Base-by-base conservation (phyloP, 2,329 filamentous ascomycete genomes). In the Ilyonectria robusta region DNA sequence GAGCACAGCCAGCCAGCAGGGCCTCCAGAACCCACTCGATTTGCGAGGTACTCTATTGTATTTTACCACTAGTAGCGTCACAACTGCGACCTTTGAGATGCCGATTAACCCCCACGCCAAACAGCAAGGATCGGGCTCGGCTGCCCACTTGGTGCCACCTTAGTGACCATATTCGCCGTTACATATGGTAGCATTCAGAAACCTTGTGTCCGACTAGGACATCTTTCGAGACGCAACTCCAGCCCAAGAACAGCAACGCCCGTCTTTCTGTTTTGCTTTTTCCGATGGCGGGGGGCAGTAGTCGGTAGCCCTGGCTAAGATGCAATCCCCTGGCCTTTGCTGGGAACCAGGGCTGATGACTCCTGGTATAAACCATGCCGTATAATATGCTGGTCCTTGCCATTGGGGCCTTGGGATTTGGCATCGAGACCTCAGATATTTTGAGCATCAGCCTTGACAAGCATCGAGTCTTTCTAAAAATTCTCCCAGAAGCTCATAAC, bases 221-320 rank as follows among this genome's bases (percentile, higher is more conserved):
- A 51, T 46, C 48, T 59, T 61, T 58, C 56, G 17, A 59, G 60
- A 50, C 47, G 51, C 55, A 60, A 58, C 51, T 51, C 42, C 58
- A 58, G 54, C 57, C 61, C 56, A 60, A 54, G 57, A 64, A 51
- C 53, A 46, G 50, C 58, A 62, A 65, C 67, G 57, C 65, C 31
- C 55, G 59, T 54, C 60, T 53, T 56, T 53, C 29, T 10, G 37
- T 33, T 62, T 70, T 74, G 70, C 57, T 69, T 73, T 72, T 73
- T 59, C 21, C 59, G 50, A 68, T 64, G 65, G 68, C 69, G 69
- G 67, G 69, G 67, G 51, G 53, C 50, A 53, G 50, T 53, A 53
- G 50, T 67, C 60, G 61, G 33, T 57, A 70, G 54, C 67, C 65
- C 60, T 56, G 53, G 55, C 63, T 65, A 64, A 67, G 50, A 70